phyloP scores from a whole-genome alignment of 1,139 yeast genomes.

The Yarrowia galli region DNA sequence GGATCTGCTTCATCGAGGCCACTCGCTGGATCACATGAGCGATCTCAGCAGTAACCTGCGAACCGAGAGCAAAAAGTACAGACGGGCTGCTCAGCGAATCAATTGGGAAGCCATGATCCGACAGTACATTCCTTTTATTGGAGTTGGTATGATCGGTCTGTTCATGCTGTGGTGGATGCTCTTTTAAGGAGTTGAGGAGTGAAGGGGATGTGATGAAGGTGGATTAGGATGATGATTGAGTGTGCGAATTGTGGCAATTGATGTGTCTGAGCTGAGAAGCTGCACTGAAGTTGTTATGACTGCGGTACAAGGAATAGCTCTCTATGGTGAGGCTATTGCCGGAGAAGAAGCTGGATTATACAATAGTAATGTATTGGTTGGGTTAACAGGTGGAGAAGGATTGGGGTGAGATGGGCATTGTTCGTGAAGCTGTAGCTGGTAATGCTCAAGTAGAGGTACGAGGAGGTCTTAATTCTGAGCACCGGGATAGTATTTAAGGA shows the following conservation, averaged over 20 bases:
- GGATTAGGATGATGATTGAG: too few species aligned
- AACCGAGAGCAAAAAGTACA: constrained; percentile 84
- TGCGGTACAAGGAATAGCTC: background rate
- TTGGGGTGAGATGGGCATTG: background rate
- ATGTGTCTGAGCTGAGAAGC: too few species aligned
- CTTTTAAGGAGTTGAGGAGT: constrained; percentile 54
- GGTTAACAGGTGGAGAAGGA: background rate
- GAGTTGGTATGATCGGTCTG: constrained; percentile 73
- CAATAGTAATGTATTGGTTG: constrained; percentile 16
- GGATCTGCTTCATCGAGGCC: constrained; percentile 93
- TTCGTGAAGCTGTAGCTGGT: too few species aligned
- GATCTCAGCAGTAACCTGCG: constrained; percentile 83
- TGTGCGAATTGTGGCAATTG: too few species aligned
- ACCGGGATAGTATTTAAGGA: too few species aligned
- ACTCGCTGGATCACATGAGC: constrained; percentile 87
- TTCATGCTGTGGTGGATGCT: constrained; percentile 86
- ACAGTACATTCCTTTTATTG: constrained; percentile 87
- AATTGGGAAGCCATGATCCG: constrained; percentile 87
- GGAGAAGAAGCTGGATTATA: background rate
- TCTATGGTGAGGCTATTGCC: background rate
- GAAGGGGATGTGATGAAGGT: background rate
- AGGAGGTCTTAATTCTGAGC: too few species aligned
- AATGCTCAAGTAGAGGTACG: too few species aligned
- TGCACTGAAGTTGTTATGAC: too few species aligned
- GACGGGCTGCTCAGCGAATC: constrained; percentile 88